Percentiles rank a stretch among this genome's conserved stretches.
These are phyloP conservation scores for Globisporangium acanthophoron DNA, from an alignment of 352 stramenopile species.

Conservation along the genomic window DNA sequence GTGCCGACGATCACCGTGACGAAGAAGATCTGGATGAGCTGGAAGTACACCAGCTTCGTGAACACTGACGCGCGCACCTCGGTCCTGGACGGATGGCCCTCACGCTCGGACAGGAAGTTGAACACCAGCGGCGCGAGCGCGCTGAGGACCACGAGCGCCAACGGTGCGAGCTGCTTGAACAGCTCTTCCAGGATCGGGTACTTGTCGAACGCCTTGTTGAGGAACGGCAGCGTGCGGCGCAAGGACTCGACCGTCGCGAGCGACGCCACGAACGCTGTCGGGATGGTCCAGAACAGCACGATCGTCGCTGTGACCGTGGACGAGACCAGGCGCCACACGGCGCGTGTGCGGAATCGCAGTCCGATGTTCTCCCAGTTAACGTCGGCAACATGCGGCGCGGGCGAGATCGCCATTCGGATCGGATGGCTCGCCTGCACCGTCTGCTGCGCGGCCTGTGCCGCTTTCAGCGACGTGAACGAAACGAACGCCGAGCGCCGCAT, in stretches of 20 bases:
- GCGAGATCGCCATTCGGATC: constrained; percentile 38
- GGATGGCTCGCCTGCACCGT: constrained; percentile 55
- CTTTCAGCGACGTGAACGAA: constrained; percentile 71
- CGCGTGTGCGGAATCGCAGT: constrained; percentile 39
- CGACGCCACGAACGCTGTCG: constrained; percentile 70
- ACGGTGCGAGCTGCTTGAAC: constrained; percentile 66
- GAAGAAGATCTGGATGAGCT: constrained; percentile 82
- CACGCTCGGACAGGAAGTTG: constrained; percentile 48
- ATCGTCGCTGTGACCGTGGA: constrained; percentile 48
- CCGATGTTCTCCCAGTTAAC: constrained; percentile 80
- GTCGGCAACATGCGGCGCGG: constrained; percentile 55
- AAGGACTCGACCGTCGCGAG: constrained; percentile 67
- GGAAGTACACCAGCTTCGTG: constrained; percentile 76
- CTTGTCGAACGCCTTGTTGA: constrained; percentile 57
- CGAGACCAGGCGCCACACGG: constrained; percentile 45
- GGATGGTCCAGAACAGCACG: constrained; percentile 83
- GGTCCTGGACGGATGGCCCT: constrained; percentile 64
- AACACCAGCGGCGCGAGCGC: constrained; percentile 65
- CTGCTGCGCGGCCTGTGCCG: constrained; percentile 66
- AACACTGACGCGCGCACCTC: constrained; percentile 63
- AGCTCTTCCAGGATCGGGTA: constrained; percentile 54
- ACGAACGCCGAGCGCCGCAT: constrained; percentile 72
- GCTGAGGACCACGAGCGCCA: constrained; percentile 54
- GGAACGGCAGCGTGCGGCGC: constrained; percentile 46
- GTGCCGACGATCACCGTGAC: constrained; percentile 73